Evolutionary conservation across 2,329 filamentous ascomycete species (phyloP), one percentile per base, ranked within the genome.

Genomic region (Rachicladosporium sp.): DNA sequence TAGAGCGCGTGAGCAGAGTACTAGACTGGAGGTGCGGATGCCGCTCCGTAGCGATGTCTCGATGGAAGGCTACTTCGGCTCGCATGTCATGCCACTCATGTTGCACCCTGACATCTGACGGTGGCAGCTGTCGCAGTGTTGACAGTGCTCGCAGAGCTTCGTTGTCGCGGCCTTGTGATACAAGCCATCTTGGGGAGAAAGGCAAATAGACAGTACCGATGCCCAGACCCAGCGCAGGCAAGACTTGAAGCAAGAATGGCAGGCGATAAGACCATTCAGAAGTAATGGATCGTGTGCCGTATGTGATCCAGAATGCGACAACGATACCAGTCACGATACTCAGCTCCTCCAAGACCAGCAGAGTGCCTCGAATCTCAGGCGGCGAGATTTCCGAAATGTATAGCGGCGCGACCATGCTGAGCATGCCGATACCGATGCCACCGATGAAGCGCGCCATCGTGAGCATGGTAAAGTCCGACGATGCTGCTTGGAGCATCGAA

Each of bases 281-380:
- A 2, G 47, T 40, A 46, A 70, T 67, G 27, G 63, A 61, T 8
- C 73, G 67, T 1, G 69, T 73, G 1, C 64, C 71, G 41, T 73
- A 76, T 0, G 68, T 69, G 30, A 71, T 70, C 66, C 68, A 75
- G 48, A 66, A 75, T 1, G 70, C 65, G 15, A 72, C 57, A 3
- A 73, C 64, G 41, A 66, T 67, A 2, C 69, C 67, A 12, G 60
- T 52, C 9, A 68, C 65, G 37, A 70, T 70, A 36, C 55, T 59
- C 41, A 70, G 56, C 36, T 67, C 60, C 41, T 70, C 63, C 3
- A 70, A 52, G 2, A 68, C 75, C 35, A 73, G 60, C 4, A 66
- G 50, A 2, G 60, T 51, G 2, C 63, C 63, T 33, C 63, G 48
- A 4, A 64, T 54, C 37, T 65, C 56, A 0, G 61, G 61, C 3